Evolutionary conservation across 352 stramenopile species (phyloP).

Genomic region (Thraustotheca clavata): DNA sequence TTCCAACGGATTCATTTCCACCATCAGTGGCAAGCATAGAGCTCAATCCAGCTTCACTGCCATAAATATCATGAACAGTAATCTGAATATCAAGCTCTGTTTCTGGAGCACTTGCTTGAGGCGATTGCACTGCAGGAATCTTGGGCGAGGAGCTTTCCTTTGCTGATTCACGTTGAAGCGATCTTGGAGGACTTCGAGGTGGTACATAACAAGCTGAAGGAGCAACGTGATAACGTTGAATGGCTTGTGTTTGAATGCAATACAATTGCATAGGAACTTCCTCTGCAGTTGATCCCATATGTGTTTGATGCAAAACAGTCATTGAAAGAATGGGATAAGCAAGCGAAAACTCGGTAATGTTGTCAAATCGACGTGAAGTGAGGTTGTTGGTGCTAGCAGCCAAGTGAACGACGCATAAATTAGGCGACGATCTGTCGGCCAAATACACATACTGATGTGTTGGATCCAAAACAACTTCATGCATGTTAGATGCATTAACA

Average conservation of each 20-base stretch:
- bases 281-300: slow-evolving; percentile 1
- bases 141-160: not conserved
- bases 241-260: slow-evolving; percentile 71
- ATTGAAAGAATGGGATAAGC: slow-evolving; percentile 72
- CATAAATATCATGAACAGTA: slow-evolving; percentile 17
- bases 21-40: slow-evolving; percentile 19
- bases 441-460: slow-evolving; percentile 72
- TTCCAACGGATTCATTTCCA: slow-evolving; percentile 7
- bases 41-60: slow-evolving; percentile 15
- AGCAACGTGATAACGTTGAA: slow-evolving; percentile 71
- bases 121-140: not conserved
- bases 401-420: slow-evolving; percentile 66
- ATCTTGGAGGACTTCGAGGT: slow-evolving; percentile 1
- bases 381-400: slow-evolving; percentile 28
- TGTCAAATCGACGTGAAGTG: slow-evolving; percentile 53
- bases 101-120: not conserved
- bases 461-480: slow-evolving; percentile 62
- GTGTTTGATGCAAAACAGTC: slow-evolving; percentile 44
- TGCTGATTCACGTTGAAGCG: not conserved
- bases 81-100: slow-evolving; percentile 16
- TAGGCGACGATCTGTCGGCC: slow-evolving; percentile 46
- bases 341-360: slow-evolving; percentile 71
- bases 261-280: slow-evolving; percentile 58
- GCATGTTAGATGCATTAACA: slow-evolving; percentile 25
- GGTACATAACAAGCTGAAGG: slow-evolving; percentile 53